Conservation (phyloP, 2,329 filamentous ascomycete genomes). For the Pseudogymnoascus sp. region DNA sequence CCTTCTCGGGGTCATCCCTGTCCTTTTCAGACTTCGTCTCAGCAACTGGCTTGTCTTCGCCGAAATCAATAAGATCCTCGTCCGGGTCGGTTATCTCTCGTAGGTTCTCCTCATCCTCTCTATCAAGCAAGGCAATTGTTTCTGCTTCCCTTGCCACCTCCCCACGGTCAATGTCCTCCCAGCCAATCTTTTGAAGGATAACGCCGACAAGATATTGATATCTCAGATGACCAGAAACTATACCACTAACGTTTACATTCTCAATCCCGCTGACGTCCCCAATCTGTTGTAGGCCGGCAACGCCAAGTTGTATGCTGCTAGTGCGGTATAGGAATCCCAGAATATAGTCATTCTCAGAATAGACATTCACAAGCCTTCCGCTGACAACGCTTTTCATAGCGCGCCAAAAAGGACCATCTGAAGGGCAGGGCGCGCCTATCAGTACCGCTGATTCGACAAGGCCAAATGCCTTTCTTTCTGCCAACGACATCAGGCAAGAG, state of each 20-base stretch:
- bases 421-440: slow-evolving; percentile 73
- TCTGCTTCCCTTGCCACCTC: slow-evolving; percentile 40
- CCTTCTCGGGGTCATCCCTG: not conserved
- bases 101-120: slow-evolving; percentile 33
- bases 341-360: slow-evolving; percentile 78
- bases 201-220: slow-evolving; percentile 61
- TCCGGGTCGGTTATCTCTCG: not conserved
- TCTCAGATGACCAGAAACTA: slow-evolving; percentile 61
- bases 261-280: slow-evolving; percentile 59
- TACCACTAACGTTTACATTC: slow-evolving; percentile 51
- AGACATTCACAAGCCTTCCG: slow-evolving; percentile 80
- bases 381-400: slow-evolving; percentile 69
- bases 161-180: slow-evolving; percentile 45
- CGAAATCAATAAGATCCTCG: slow-evolving; percentile 3
- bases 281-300: slow-evolving; percentile 75
- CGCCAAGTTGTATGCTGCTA: slow-evolving; percentile 71
- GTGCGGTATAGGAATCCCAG: slow-evolving; percentile 82
- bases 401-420: slow-evolving; percentile 65
- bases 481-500: slow-evolving; percentile 68
- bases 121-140: slow-evolving; percentile 36
- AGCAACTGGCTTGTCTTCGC: not conserved
- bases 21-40: slow-evolving; percentile 5
- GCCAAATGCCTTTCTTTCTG: slow-evolving; percentile 72
- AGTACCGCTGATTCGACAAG: slow-evolving; percentile 76
- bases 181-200: slow-evolving; percentile 59